Evolutionary conservation across 306 rosid genomes (phyloP), one percentile per base, ranked within the genome.

Genomic region (Begonia loranthoides): DNA sequence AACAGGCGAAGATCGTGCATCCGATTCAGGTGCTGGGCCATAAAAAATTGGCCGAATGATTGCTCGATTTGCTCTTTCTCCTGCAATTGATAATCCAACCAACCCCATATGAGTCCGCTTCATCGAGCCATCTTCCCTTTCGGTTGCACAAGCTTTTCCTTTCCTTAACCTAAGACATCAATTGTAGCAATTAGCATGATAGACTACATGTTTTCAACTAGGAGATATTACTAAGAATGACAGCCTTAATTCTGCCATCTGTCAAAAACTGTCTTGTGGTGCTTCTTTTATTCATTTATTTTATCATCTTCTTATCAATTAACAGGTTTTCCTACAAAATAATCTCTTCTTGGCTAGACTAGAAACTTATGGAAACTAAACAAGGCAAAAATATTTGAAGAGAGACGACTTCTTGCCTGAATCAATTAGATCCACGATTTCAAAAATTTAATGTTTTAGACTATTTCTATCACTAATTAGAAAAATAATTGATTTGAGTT

Each of bases 71-170:
- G 76, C 70, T 69, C 82, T 75, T 65, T 80, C 94, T 9, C 60
- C 73, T 1, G 68, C 66, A 22, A 62, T 66, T 52, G 83, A 52
- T 56, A 66, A 56, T 22, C 80, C 96, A 22, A 75, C 72, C 54
- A 77, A 64, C 45, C 80, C 71, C 61, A 77, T 56, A 49, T 54
- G 66, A 13, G 73, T 72, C 10, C 60, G 78, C 64, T 77, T 78
- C 1, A 74, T 59, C 4, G 64, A 63, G 52, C 63, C 78, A 67
- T 89, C 94, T 28, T 84, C 97, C 69, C 82, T 94, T 9, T 84
- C 86, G 69, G 71, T 72, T 28, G 76, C 83, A 63, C 95, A 79
- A 41, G 97, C 97, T 70, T 89, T 89, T 70, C 97, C 97, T 67
- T 89, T 89, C 19, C 90, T 87, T 65, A 89, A 69, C 78, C 97